Evolutionary conservation across 192 early-diverging fungal species (phyloP).

Genomic region (Backusella mclennaniae): DNA sequence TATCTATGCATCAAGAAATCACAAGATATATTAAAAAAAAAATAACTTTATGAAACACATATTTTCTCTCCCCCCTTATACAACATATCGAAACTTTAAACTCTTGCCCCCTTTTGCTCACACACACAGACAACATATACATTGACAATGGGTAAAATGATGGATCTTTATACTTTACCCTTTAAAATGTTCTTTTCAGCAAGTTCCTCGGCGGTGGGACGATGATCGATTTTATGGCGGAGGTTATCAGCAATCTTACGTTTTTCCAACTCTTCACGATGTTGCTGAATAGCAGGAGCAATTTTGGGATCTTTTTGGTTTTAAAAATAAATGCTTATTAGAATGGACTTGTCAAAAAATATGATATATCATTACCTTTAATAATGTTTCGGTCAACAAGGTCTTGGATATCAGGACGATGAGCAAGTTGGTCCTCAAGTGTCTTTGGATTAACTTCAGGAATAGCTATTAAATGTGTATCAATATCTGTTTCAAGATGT

Average conservation of each 20-base stretch:
- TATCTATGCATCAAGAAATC: conserved; percentile 14
- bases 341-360: background rate
- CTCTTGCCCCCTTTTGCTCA: background rate
- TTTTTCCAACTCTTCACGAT: conserved; percentile 45
- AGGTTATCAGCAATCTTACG: conserved; percentile 51
- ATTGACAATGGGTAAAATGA: background rate
- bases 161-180: conserved; percentile 25
- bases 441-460: conserved; percentile 28
- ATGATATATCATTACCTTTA: conserved; percentile 34
- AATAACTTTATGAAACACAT: background rate
- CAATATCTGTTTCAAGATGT: background rate
- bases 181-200: conserved; percentile 51
- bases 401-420: conserved; percentile 54
- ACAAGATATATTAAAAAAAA: background rate
- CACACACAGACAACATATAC: background rate
- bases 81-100: background rate
- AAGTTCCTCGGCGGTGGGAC: conserved; percentile 53
- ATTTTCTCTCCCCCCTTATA: background rate
- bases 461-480: background rate
- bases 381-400: conserved; percentile 60
- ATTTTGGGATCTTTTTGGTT: conserved; percentile 43
- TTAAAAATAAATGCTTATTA: background rate
- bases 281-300: conserved; percentile 49
- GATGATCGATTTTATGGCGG: conserved; percentile 55
- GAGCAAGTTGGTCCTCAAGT: conserved; percentile 50